A percentile compares a stretch with the other conserved stretches of the same genome.
phyloP scores from a whole-genome alignment of 257 asterid genomes.

The Ajuga chamaepitys region DNA sequence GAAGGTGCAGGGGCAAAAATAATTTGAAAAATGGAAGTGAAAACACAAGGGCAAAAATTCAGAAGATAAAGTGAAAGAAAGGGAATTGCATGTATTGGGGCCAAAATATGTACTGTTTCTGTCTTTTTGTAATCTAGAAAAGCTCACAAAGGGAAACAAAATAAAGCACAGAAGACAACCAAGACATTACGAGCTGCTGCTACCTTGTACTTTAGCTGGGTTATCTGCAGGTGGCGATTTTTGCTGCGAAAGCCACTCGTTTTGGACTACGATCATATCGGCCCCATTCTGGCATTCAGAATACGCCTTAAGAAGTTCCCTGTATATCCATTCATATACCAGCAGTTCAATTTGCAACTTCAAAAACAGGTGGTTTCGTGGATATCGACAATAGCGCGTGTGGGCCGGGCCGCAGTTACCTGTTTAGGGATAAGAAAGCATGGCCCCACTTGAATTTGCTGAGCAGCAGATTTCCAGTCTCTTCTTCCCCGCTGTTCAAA shows the following conservation, averaged over 20 bases:
- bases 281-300: slow-evolving; percentile 65
- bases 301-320: slow-evolving; percentile 83
- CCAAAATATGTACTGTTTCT: neutral
- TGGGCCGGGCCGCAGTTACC: slow-evolving; percentile 25
- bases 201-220: slow-evolving; percentile 36
- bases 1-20: neutral
- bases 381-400: neutral
- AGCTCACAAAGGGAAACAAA: neutral
- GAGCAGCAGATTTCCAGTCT: slow-evolving; percentile 66
- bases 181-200: slow-evolving; percentile 26
- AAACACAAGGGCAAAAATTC: no score
- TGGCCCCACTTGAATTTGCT: slow-evolving; percentile 99
- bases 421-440: slow-evolving; percentile 84
- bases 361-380: neutral
- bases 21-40: no score
- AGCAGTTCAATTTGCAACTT: slow-evolving; percentile 2
- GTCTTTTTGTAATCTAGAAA: neutral
- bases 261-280: slow-evolving; percentile 65
- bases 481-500: slow-evolving; percentile 68
- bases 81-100: no score
- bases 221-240: slow-evolving; percentile 28
- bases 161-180: neutral
- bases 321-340: slow-evolving; percentile 22
- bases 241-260: slow-evolving; percentile 77
- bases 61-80: no score